Percentiles rank a stretch among this genome's conserved stretches.
Conservation (phyloP, 176 grass and related monocot species). For the Bothriochloa decipiens region DNA sequence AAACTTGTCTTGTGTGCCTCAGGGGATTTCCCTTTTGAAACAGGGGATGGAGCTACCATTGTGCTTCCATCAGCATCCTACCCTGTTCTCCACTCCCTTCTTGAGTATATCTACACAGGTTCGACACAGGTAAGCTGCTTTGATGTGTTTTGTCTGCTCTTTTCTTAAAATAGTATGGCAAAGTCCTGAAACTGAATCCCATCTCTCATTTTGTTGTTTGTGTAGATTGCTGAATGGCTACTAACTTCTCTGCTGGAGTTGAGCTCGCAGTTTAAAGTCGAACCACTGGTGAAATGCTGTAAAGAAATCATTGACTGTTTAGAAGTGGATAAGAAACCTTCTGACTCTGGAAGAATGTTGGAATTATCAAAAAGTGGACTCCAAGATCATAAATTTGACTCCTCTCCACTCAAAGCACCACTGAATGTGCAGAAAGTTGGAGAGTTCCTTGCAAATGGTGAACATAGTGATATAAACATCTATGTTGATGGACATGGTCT, state of each 20-base stretch:
- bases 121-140: slow-evolving; percentile 73
- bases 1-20: slow-evolving; percentile 72
- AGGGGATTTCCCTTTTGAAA: slow-evolving; percentile 68
- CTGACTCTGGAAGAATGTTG: slow-evolving; percentile 41
- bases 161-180: slow-evolving; percentile 19
- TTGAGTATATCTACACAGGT: slow-evolving; percentile 85
- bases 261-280: slow-evolving; percentile 73
- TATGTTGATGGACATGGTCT: slow-evolving; percentile 68
- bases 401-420: slow-evolving; percentile 68
- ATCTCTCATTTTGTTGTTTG: slow-evolving; percentile 33
- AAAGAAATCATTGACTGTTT: slow-evolving; percentile 64
- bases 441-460: slow-evolving; percentile 72
- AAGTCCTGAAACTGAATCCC: not conserved
- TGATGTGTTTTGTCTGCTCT: slow-evolving; percentile 33
- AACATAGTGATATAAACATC: slow-evolving; percentile 90
- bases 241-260: slow-evolving; percentile 60
- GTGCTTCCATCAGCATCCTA: slow-evolving; percentile 71
- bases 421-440: slow-evolving; percentile 65
- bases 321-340: slow-evolving; percentile 43
- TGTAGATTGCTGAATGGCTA: slow-evolving; percentile 62
- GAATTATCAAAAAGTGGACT: slow-evolving; percentile 47
- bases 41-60: slow-evolving; percentile 42
- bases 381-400: slow-evolving; percentile 55
- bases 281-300: slow-evolving; percentile 59
- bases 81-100: slow-evolving; percentile 70